Evolutionary conservation across 192 early-diverging fungal species (phyloP).

Genomic region (Mortierella alpina): DNA sequence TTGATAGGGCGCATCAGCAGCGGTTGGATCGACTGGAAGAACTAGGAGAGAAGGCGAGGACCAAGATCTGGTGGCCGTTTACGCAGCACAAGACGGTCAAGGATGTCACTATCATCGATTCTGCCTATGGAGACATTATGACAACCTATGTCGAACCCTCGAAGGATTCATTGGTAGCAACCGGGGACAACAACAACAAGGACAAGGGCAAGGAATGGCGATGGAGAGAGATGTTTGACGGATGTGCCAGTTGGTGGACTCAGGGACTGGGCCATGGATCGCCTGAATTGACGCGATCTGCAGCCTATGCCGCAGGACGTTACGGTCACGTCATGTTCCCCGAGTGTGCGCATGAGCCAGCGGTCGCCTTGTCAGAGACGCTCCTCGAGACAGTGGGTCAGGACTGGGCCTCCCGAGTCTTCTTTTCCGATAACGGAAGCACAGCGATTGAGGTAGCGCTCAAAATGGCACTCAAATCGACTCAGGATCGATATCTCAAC

Average conservation of each 20-base stretch:
- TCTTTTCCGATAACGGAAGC: conserved; percentile 85
- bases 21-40: conserved; percentile 66
- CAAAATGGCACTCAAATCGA: conserved; percentile 78
- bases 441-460: conserved; percentile 85
- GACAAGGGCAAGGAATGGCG: conserved; percentile 13
- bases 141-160: conserved; percentile 59
- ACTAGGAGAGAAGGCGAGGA: conserved; percentile 61
- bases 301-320: conserved; percentile 74
- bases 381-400: conserved; percentile 65
- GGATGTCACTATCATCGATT: conserved; percentile 78
- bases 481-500: conserved; percentile 56
- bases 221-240: conserved; percentile 73
- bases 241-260: conserved; percentile 86
- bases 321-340: conserved; percentile 89
- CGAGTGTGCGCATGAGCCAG: conserved; percentile 76
- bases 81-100: conserved; percentile 73
- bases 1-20: conserved; percentile 62
- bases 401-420: conserved; percentile 76
- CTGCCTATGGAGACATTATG: conserved; percentile 75
- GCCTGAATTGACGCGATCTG: conserved; percentile 64
- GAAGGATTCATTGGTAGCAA: conserved; percentile 6
- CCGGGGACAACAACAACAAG: conserved; percentile 7
- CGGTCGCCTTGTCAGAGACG: conserved; percentile 66
- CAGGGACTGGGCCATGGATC: conserved; percentile 81
- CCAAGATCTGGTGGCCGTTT: conserved; percentile 84